A percentile compares a stretch with the other conserved stretches of the same genome.
These are phyloP conservation scores for Limnanthes douglasii DNA, from an alignment of 345 rosid genomes.

Conservation along the genomic window DNA sequence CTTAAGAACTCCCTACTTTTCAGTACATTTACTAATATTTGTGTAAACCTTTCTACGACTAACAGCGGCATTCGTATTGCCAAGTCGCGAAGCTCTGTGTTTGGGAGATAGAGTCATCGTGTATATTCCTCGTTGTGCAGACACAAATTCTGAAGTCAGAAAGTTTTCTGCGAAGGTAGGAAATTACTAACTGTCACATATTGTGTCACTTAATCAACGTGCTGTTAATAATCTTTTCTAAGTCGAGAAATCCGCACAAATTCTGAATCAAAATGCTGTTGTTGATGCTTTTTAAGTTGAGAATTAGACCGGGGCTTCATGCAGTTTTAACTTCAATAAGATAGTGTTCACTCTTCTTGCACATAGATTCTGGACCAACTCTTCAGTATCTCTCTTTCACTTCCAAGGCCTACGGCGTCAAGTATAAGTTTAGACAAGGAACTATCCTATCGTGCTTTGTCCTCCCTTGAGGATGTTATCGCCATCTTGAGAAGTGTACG, in stretches of 20 bases:
- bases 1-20: constrained; percentile 1
- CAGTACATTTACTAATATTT: constrained; percentile 3
- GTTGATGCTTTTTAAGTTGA: no score
- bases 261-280: no score
- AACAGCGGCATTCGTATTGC: constrained; percentile 79
- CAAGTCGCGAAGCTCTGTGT: constrained; percentile 84
- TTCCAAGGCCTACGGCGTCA: constrained; percentile 55
- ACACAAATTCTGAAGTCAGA: constrained; percentile 81
- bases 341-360: constrained; percentile 7
- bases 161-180: constrained; percentile 86
- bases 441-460: constrained; percentile 58
- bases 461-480: constrained; percentile 94
- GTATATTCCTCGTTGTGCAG: constrained; percentile 98
- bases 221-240: no score
- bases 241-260: no score
- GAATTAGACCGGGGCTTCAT: no score
- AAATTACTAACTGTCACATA: constrained; percentile 6
- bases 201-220: constrained; percentile 5
- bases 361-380: constrained; percentile 81
- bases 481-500: constrained; percentile 82
- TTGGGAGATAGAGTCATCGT: constrained; percentile 85
- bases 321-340: no score
- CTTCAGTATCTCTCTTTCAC: constrained; percentile 86
- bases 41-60: constrained; percentile 9
- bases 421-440: constrained; percentile 40